phyloP scores from a whole-genome alignment of 164 flowering plant species.

The Sextonia rubra region DNA sequence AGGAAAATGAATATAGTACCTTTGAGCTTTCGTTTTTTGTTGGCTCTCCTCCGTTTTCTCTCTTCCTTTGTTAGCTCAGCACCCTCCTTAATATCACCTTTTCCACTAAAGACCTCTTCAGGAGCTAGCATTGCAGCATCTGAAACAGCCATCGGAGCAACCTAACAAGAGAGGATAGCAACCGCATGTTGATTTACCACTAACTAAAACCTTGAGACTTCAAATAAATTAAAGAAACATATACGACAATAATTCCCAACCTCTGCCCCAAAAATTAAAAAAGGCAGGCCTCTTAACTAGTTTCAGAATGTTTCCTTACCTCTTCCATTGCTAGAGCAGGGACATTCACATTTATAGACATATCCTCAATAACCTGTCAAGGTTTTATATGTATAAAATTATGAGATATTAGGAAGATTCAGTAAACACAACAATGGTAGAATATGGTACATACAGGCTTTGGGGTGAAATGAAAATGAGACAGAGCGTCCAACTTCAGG shows the following conservation, averaged over 20 bases:
- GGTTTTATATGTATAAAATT: background rate
- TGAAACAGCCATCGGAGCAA: conserved; percentile 90
- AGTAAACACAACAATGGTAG: background rate
- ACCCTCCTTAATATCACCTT: conserved; percentile 88
- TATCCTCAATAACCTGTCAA: conserved; percentile 83
- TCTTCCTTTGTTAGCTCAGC: conserved; percentile 80
- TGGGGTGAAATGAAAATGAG: conserved; percentile 93
- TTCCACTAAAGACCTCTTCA: conserved; percentile 90
- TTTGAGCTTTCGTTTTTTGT: conserved; percentile 79
- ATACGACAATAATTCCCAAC: no score
- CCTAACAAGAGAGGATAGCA: conserved; percentile 29
- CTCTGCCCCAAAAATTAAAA: background rate
- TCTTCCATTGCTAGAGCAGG: conserved; percentile 99
- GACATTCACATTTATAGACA: conserved; percentile 78
- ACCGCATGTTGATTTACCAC: background rate
- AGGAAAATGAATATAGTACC: conserved; percentile 29
- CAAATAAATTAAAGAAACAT: background rate
- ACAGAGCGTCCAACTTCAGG: conserved; percentile 85
- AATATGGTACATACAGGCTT: conserved; percentile 62
- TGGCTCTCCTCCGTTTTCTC: conserved; percentile 82
- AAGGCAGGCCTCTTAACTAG: background rate
- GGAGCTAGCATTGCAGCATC: conserved; percentile 99
- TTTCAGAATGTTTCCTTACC: conserved; percentile 34
- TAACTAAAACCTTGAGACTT: background rate
- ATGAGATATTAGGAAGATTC: conserved; percentile 3